Conservation (phyloP, 306 rosid genomes). For the Phaseolus lunatus region DNA sequence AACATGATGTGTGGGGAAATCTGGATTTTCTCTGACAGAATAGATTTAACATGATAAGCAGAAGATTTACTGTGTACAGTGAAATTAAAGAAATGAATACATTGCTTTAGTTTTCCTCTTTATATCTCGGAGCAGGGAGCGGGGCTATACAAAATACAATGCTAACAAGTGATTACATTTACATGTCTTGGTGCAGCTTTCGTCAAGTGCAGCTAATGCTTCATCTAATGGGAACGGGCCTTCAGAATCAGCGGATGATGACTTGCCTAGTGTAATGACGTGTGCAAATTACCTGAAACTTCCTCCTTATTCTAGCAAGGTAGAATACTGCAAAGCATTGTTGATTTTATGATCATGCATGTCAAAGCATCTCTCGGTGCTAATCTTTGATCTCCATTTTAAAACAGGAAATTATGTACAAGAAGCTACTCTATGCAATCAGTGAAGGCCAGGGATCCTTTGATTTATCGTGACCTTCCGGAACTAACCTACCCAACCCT, state of each 20-base stretch:
- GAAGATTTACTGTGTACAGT: neutral
- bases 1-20: neutral
- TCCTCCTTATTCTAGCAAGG: slow-evolving; percentile 99
- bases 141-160: no score
- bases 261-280: slow-evolving; percentile 99
- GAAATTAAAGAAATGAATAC: neutral
- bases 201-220: slow-evolving; percentile 66
- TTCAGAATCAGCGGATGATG: slow-evolving; percentile 89
- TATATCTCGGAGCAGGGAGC: neutral
- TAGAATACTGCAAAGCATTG: slow-evolving; percentile 33
- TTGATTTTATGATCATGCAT: slow-evolving; percentile 4
- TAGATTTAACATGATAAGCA: neutral
- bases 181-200: slow-evolving; percentile 67
- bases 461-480: slow-evolving; percentile 88
- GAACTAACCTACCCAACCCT: slow-evolving; percentile 58
- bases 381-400: slow-evolving; percentile 31
- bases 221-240: slow-evolving; percentile 78
- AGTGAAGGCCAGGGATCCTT: slow-evolving; percentile 99
- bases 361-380: slow-evolving; percentile 30
- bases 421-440: slow-evolving; percentile 97
- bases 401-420: slow-evolving; percentile 90
- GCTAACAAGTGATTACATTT: slow-evolving; percentile 34
- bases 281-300: slow-evolving; percentile 99
- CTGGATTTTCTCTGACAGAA: neutral
- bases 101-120: neutral